phyloP scores from a whole-genome alignment of 1,139 yeast genomes.

The Hemisphaericaspora xylanilytica region DNA sequence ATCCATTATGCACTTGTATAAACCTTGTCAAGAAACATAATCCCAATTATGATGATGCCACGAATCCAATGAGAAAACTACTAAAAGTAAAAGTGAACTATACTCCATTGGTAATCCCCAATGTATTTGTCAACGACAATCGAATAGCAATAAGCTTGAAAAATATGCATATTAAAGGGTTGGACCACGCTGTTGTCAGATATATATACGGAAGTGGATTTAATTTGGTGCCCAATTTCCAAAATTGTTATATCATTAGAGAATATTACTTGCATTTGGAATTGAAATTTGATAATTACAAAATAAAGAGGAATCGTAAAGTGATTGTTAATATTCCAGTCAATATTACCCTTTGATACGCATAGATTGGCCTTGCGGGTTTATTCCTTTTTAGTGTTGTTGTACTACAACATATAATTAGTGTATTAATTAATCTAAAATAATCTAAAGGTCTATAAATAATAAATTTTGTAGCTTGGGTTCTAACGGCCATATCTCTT shows the following conservation, averaged over 20 bases:
- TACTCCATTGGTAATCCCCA: slow-evolving; percentile 21
- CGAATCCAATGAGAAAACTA: slow-evolving; percentile 22
- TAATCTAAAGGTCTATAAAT: background rate
- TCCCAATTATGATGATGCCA: slow-evolving; percentile 17
- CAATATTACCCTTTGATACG: slow-evolving; percentile 1
- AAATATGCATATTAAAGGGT: slow-evolving; percentile 6
- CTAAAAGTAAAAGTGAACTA: slow-evolving; percentile 23
- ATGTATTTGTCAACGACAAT: slow-evolving; percentile 9
- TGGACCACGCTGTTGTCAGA: slow-evolving; percentile 5
- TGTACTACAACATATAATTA: no score
- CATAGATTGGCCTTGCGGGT: no score
- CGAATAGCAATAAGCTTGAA: slow-evolving; percentile 4
- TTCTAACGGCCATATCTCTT: slow-evolving; percentile 47
- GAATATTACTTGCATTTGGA: slow-evolving; percentile 31
- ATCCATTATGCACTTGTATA: slow-evolving; percentile 20
- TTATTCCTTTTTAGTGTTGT: no score
- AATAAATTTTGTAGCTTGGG: no score
- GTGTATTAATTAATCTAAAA: no score
- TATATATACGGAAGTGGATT: slow-evolving; percentile 14
- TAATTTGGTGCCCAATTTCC: slow-evolving; percentile 38
- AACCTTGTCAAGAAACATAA: slow-evolving; percentile 18
- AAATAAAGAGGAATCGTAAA: slow-evolving; percentile 3
- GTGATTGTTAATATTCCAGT: slow-evolving; percentile 7
- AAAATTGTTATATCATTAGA: slow-evolving; percentile 32
- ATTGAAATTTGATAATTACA: slow-evolving; percentile 18